A percentile compares a stretch with the other conserved stretches of the same genome.
Evolutionary conservation across 495 filamentous ascomycete genomes (phyloP).

Genomic region (Xylaria venustula): DNA sequence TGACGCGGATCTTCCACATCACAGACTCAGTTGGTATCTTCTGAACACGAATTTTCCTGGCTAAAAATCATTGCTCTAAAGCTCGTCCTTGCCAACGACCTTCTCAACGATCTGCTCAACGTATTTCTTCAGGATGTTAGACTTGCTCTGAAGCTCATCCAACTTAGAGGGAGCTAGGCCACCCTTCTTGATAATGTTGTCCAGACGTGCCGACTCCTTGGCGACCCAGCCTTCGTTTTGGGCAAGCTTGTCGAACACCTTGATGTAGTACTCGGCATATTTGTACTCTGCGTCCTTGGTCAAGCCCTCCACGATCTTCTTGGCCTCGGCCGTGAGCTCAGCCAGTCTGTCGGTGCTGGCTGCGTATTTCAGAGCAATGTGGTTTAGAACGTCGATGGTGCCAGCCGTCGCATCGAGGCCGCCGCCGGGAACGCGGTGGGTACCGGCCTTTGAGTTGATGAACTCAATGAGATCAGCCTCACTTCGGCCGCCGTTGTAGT

Average conservation of each 20-base stretch:
- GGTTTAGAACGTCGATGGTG: constrained; percentile 74
- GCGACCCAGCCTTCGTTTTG: constrained; percentile 72
- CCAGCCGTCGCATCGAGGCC: constrained; percentile 77
- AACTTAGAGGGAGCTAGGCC: constrained; percentile 80
- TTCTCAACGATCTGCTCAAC: constrained; percentile 38
- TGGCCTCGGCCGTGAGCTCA: constrained; percentile 62
- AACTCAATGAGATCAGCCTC: constrained; percentile 77
- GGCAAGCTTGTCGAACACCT: constrained; percentile 79
- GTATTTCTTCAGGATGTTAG: constrained; percentile 86
- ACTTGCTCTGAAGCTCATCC: constrained; percentile 82
- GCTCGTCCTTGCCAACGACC: constrained; percentile 61
- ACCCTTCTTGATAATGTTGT: constrained; percentile 80
- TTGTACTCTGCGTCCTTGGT: constrained; percentile 60
- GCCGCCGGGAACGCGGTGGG: constrained; percentile 80
- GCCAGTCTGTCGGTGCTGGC: constrained; percentile 56
- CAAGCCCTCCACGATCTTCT: constrained; percentile 64
- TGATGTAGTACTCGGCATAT: constrained; percentile 92
- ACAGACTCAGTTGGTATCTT: constrained; percentile 1
- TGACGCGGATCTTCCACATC: background rate
- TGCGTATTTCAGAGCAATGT: constrained; percentile 65
- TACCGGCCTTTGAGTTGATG: constrained; percentile 87
- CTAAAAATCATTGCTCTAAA: constrained; percentile 45
- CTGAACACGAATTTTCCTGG: background rate
- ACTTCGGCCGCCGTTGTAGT: constrained; percentile 74
- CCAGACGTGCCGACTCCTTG: constrained; percentile 82